Percentiles rank a stretch among this genome's conserved stretches.
These are phyloP conservation scores for Globisporangium cederbergense DNA, from an alignment of 352 stramenopile genomes.

Conservation along the genomic window DNA sequence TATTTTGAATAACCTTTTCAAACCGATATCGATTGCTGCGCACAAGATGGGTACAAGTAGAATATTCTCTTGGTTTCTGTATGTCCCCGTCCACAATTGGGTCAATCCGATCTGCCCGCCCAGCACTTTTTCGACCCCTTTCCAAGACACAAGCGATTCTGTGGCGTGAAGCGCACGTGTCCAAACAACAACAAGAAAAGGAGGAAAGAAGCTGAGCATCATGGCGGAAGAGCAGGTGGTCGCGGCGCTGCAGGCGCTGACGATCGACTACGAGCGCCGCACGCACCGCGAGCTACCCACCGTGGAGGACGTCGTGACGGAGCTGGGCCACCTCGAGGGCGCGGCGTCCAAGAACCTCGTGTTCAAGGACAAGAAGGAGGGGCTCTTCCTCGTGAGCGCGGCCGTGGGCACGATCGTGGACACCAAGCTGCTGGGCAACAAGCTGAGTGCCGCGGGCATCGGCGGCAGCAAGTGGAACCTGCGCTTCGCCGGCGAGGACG, in stretches of 20 bases:
- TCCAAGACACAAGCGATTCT: slow-evolving; percentile 12
- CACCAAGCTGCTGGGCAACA: slow-evolving; percentile 89
- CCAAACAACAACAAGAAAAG: background rate
- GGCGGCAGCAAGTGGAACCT: slow-evolving; percentile 92
- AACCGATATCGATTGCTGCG: background rate
- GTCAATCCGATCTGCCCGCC: slow-evolving; percentile 3
- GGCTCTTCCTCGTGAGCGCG: slow-evolving; percentile 93
- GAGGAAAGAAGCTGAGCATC: background rate
- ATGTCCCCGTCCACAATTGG: background rate
- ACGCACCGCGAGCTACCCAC: slow-evolving; percentile 66
- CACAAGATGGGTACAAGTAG: background rate
- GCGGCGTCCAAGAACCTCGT: slow-evolving; percentile 96
- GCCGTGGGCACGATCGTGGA: slow-evolving; percentile 76
- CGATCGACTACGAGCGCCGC: slow-evolving; percentile 44
- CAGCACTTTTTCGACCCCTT: background rate
- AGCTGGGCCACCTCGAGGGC: slow-evolving; percentile 79
- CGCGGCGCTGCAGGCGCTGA: slow-evolving; percentile 58
- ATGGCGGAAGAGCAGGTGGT: slow-evolving; percentile 61
- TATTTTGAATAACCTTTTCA: background rate
- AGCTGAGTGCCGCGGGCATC: slow-evolving; percentile 59
- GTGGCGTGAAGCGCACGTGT: slow-evolving; percentile 12
- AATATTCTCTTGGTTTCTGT: background rate
- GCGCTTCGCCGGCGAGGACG: slow-evolving; percentile 88
- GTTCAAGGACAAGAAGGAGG: slow-evolving; percentile 98
- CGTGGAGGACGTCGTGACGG: slow-evolving; percentile 62